A percentile compares a stretch with the other conserved stretches of the same genome.
Evolutionary conservation across 768 basidiomycete genomes (phyloP).

Genomic region (Leccinum boreale): DNA sequence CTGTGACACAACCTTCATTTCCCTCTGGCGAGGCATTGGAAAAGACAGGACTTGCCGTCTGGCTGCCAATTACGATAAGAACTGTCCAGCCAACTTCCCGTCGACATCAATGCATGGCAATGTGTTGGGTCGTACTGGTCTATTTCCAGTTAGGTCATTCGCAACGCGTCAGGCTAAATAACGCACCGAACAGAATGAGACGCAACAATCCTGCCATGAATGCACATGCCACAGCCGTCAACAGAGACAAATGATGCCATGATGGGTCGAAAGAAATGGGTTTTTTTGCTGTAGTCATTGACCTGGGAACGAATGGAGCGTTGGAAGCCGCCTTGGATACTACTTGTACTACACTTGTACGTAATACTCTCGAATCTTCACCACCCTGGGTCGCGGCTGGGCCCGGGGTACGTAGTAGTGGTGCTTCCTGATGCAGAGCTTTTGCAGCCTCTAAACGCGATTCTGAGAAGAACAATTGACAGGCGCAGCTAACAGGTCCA

Average conservation of each 20-base stretch:
- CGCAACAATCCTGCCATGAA: conserved; percentile 44
- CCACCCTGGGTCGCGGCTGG: too few relatives aligned
- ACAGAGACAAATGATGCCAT: conserved; percentile 50
- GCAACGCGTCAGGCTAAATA: conserved; percentile 2
- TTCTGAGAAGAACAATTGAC: too few relatives aligned
- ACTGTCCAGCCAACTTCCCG: conserved; percentile 77
- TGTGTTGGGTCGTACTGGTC: conserved; percentile 72
- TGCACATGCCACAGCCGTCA: conserved; percentile 37
- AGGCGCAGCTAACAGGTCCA: too few relatives aligned
- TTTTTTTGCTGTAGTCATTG: conserved; percentile 28
- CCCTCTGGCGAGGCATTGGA: conserved; percentile 22
- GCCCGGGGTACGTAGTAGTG: too few relatives aligned
- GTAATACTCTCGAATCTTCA: background rate
- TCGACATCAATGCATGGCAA: conserved; percentile 66
- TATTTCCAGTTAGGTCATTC: conserved; percentile 23
- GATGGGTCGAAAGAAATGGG: conserved; percentile 37
- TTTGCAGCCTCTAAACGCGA: too few relatives aligned
- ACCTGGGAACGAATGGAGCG: background rate
- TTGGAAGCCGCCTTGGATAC: background rate
- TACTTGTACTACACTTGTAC: background rate
- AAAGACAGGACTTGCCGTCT: conserved; percentile 44
- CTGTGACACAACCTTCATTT: conserved; percentile 36
- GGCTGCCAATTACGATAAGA: conserved; percentile 80
- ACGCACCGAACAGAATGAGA: conserved; percentile 44
- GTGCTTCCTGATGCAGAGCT: too few relatives aligned